These are phyloP conservation scores for Chytriomyces sp. DNA, from an alignment of 192 early-diverging fungal genomes.

Conservation along the genomic window DNA sequence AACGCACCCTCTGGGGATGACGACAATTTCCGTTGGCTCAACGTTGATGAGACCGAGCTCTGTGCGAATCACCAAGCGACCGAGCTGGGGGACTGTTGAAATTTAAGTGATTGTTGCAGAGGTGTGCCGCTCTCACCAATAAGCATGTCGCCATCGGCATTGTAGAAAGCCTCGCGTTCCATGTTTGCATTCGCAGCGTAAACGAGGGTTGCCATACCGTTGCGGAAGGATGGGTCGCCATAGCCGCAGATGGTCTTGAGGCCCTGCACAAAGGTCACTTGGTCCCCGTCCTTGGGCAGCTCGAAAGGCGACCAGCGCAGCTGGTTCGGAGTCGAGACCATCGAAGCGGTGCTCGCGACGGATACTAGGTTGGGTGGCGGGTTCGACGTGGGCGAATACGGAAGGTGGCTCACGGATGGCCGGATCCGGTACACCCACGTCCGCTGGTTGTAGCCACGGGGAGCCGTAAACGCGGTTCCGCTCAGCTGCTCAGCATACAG, in stretches of 20 bases:
- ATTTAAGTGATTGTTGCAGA: background rate
- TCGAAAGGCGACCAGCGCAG: constrained; percentile 92
- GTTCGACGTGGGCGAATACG: constrained; percentile 53
- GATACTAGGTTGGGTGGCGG: too few relatives aligned
- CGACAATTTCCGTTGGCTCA: constrained; percentile 86
- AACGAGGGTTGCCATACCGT: constrained; percentile 83
- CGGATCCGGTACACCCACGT: constrained; percentile 97
- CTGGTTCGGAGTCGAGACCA: constrained; percentile 75
- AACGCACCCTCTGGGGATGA: constrained; percentile 78
- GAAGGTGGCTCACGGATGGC: constrained; percentile 83
- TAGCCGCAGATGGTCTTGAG: constrained; percentile 83
- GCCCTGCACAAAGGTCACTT: constrained; percentile 81
- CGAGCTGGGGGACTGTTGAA: constrained; percentile 83
- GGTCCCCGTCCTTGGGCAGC: constrained; percentile 45
- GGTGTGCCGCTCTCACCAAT: constrained; percentile 61
- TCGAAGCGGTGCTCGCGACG: background rate
- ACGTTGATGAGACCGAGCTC: constrained; percentile 86
- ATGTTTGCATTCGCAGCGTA: constrained; percentile 80
- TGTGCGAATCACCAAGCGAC: constrained; percentile 84
- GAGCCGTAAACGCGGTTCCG: constrained; percentile 86
- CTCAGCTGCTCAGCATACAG: constrained; percentile 96
- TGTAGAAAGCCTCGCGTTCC: constrained; percentile 75
- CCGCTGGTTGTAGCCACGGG: constrained; percentile 70
- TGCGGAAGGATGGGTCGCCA: constrained; percentile 75
- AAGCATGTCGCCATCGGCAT: constrained; percentile 90